phyloP scores from a whole-genome alignment of 2,329 filamentous ascomycete genomes.

The Curvularia sp. region DNA sequence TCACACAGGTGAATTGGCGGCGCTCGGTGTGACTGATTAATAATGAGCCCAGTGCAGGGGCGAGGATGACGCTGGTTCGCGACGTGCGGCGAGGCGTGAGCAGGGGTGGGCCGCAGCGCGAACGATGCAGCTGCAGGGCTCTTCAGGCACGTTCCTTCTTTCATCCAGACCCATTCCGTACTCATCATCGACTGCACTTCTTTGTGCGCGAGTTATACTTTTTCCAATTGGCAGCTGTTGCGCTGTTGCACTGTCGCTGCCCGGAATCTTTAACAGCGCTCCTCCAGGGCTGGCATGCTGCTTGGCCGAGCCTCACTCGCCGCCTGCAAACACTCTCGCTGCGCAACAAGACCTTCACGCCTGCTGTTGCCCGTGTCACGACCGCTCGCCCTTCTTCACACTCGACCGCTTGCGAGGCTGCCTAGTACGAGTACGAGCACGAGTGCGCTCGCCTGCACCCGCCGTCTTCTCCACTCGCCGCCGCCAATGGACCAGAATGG shows the following conservation, averaged over 20 bases:
- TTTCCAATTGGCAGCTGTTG: slow-evolving; percentile 11
- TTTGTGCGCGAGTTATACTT: slow-evolving; percentile 10
- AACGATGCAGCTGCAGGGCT: slow-evolving; percentile 31
- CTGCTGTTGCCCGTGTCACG: slow-evolving; percentile 17
- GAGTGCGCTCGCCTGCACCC: slow-evolving; percentile 16
- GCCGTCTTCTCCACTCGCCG: slow-evolving; percentile 13
- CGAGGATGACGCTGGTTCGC: slow-evolving; percentile 8
- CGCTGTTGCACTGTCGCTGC: slow-evolving; percentile 12
- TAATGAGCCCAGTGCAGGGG: not conserved
- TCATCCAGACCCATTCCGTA: slow-evolving; percentile 3
- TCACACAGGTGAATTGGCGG: not conserved
- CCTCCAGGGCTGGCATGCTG: slow-evolving; percentile 33
- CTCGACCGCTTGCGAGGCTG: slow-evolving; percentile 6
- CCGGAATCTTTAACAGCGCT: slow-evolving; percentile 7
- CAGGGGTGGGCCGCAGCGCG: slow-evolving; percentile 21
- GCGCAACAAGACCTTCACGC: slow-evolving; percentile 20
- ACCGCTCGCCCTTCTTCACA: slow-evolving; percentile 9
- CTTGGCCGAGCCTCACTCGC: slow-evolving; percentile 41
- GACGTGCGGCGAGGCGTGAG: slow-evolving; percentile 13
- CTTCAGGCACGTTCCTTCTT: slow-evolving; percentile 18
- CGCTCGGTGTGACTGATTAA: not conserved
- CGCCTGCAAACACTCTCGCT: slow-evolving; percentile 42
- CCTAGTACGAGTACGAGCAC: not conserved
- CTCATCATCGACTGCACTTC: slow-evolving; percentile 12
- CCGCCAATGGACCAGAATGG: slow-evolving; percentile 59